These are phyloP conservation scores for Teratosphaeria destructans DNA, from an alignment of 2,329 filamentous ascomycete genomes.

Conservation along the genomic window DNA sequence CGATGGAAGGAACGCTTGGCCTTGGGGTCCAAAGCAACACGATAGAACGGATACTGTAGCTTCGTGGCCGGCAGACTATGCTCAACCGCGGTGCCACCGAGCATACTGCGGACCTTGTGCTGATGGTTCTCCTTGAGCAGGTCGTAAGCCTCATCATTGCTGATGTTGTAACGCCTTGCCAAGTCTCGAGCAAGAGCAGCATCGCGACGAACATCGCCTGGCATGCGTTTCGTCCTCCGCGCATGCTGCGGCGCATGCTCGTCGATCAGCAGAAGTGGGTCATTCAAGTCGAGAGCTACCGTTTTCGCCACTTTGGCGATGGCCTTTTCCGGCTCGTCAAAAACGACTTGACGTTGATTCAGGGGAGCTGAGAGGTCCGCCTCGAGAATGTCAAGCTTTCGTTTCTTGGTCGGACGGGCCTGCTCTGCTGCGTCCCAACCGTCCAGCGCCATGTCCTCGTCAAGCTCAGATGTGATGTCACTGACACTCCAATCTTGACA, in stretches of 20 bases:
- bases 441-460: conserved; percentile 21
- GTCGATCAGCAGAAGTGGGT: conserved; percentile 77
- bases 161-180: conserved; percentile 80
- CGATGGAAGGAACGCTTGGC: conserved; percentile 76
- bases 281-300: conserved; percentile 76
- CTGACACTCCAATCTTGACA: conserved; percentile 67
- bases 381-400: conserved; percentile 38
- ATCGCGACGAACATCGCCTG: conserved; percentile 53
- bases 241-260: conserved; percentile 57
- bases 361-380: conserved; percentile 10
- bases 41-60: conserved; percentile 92
- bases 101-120: conserved; percentile 84
- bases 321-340: conserved; percentile 69
- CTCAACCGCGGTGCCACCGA: conserved; percentile 86
- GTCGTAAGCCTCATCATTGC: conserved; percentile 93
- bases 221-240: conserved; percentile 36
- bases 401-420: conserved; percentile 51
- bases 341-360: conserved; percentile 33
- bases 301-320: conserved; percentile 66
- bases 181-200: conserved; percentile 63
- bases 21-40: conserved; percentile 64
- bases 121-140: conserved; percentile 93
- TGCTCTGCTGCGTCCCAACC: conserved; percentile 24
- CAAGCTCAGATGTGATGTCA: conserved; percentile 45
- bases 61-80: conserved; percentile 87